These are phyloP conservation scores for Hypoxylon sp. DNA, from an alignment of 2,329 filamentous ascomycete species.

Conservation along the genomic window DNA sequence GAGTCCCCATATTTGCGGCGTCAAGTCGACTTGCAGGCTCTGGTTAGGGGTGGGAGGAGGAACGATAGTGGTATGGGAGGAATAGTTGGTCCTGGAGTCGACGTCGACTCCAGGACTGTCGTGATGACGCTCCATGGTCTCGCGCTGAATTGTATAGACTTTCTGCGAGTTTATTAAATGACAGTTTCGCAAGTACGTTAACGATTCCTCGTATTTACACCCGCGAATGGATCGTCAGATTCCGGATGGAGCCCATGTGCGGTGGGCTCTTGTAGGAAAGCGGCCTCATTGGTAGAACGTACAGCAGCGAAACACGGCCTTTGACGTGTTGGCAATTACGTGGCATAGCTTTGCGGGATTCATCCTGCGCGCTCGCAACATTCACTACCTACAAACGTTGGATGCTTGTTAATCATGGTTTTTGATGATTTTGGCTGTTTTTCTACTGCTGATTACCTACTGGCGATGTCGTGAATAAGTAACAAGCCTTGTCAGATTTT, in stretches of 20 bases:
- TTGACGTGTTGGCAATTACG: slow-evolving; percentile 37
- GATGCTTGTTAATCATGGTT: not conserved
- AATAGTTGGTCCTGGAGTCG: slow-evolving; percentile 9
- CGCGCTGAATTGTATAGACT: not conserved
- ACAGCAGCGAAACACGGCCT: slow-evolving; percentile 20
- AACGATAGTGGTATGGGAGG: not conserved
- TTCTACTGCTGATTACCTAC: not conserved
- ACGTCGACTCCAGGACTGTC: not conserved
- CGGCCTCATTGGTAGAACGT: slow-evolving; percentile 29
- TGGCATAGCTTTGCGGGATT: slow-evolving; percentile 28
- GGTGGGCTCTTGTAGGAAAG: slow-evolving; percentile 9
- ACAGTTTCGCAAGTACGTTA: not conserved
- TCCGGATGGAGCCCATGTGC: slow-evolving; percentile 16
- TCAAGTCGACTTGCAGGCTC: not conserved
- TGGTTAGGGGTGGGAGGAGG: not conserved
- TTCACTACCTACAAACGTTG: too few species aligned
- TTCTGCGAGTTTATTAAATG: not conserved
- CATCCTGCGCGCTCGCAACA: slow-evolving; percentile 1
- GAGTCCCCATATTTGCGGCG: slow-evolving; percentile 22
- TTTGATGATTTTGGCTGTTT: not conserved
- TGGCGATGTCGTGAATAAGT: slow-evolving; percentile 5
- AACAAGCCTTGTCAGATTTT: not conserved
- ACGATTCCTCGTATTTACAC: slow-evolving; percentile 4
- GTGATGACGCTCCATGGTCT: slow-evolving; percentile 18
- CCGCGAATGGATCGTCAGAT: slow-evolving; percentile 20